Evolutionary conservation across 2,329 filamentous ascomycete genomes (phyloP).

Genomic region (Trichoderma atrobrunneum): DNA sequence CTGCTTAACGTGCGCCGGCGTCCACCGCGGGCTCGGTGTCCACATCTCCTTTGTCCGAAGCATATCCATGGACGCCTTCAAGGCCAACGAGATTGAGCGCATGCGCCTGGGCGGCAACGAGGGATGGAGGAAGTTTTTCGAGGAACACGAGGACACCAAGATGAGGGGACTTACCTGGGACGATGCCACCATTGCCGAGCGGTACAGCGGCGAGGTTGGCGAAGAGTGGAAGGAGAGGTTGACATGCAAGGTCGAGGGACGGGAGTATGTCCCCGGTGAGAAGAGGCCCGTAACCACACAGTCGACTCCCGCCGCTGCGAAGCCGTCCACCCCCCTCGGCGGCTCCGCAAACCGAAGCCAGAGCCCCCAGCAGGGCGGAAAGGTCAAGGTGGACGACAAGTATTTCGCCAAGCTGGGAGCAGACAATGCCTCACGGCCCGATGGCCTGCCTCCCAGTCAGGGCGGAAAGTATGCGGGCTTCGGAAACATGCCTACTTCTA

Average conservation of each 20-base stretch:
- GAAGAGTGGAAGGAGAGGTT: slow-evolving; percentile 95
- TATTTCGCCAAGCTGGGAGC: slow-evolving; percentile 86
- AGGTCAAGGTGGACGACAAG: slow-evolving; percentile 71
- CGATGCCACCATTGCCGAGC: slow-evolving; percentile 82
- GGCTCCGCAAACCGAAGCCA: slow-evolving; percentile 40
- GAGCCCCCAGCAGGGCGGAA: slow-evolving; percentile 41
- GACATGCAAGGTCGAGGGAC: slow-evolving; percentile 81
- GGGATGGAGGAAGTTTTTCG: slow-evolving; percentile 83
- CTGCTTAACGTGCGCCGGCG: slow-evolving; percentile 91
- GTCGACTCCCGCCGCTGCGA: slow-evolving; percentile 36
- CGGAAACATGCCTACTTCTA: slow-evolving; percentile 67
- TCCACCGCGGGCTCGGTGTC: slow-evolving; percentile 90
- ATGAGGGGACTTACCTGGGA: slow-evolving; percentile 73
- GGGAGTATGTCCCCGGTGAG: slow-evolving; percentile 75
- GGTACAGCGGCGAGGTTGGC: slow-evolving; percentile 84
- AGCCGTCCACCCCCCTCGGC: slow-evolving; percentile 41
- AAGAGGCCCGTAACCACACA: slow-evolving; percentile 46
- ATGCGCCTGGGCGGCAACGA: slow-evolving; percentile 93
- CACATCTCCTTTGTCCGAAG: slow-evolving; percentile 98
- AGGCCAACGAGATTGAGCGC: slow-evolving; percentile 83
- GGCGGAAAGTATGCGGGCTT: slow-evolving; percentile 93
- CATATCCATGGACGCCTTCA: slow-evolving; percentile 99
- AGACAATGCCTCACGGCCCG: slow-evolving; percentile 75
- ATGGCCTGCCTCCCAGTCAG: slow-evolving; percentile 76
- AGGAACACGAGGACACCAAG: slow-evolving; percentile 64